Evolutionary conservation across 2,329 filamentous ascomycete species (phyloP).

Genomic region (Cladosporium sp.): DNA sequence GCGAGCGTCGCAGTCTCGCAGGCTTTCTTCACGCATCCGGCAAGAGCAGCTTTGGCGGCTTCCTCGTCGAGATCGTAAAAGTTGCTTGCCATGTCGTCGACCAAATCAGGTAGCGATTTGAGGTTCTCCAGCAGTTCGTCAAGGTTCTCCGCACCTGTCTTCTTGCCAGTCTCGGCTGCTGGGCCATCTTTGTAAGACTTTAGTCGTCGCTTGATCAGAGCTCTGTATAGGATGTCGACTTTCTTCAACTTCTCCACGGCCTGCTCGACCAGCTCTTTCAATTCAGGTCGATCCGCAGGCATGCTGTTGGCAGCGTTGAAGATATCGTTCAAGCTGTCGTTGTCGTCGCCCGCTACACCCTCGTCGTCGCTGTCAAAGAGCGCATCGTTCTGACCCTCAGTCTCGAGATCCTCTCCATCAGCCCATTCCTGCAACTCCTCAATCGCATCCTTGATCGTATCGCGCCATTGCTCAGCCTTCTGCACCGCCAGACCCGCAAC

Average conservation of each 20-base stretch:
- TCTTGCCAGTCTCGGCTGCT: constrained; percentile 19
- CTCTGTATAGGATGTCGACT: constrained; percentile 67
- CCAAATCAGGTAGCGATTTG: constrained; percentile 62
- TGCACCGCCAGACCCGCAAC: constrained; percentile 68
- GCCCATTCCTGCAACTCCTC: constrained; percentile 87
- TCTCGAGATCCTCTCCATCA: constrained; percentile 58
- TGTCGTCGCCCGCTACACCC: constrained; percentile 39
- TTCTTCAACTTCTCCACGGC: constrained; percentile 67
- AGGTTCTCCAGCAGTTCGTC: constrained; percentile 61
- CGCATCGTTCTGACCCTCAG: constrained; percentile 37
- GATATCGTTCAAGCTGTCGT: constrained; percentile 66
- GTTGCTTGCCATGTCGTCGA: constrained; percentile 68
- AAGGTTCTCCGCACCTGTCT: constrained; percentile 36
- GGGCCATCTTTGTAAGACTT: constrained; percentile 41
- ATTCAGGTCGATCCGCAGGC: constrained; percentile 63
- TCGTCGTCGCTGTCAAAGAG: constrained; percentile 42
- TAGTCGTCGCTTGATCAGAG: constrained; percentile 68
- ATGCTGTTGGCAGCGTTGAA: constrained; percentile 65
- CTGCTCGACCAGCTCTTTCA: constrained; percentile 65
- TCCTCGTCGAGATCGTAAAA: constrained; percentile 70
- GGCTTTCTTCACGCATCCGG: constrained; percentile 61
- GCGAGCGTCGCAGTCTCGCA: constrained; percentile 58
- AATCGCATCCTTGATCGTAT: constrained; percentile 77
- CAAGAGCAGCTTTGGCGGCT: constrained; percentile 60
- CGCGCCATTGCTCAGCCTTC: constrained; percentile 72